Evolutionary conservation across 148 eudicot genomes (phyloP).

Genomic region (Talinum fruticosum): DNA sequence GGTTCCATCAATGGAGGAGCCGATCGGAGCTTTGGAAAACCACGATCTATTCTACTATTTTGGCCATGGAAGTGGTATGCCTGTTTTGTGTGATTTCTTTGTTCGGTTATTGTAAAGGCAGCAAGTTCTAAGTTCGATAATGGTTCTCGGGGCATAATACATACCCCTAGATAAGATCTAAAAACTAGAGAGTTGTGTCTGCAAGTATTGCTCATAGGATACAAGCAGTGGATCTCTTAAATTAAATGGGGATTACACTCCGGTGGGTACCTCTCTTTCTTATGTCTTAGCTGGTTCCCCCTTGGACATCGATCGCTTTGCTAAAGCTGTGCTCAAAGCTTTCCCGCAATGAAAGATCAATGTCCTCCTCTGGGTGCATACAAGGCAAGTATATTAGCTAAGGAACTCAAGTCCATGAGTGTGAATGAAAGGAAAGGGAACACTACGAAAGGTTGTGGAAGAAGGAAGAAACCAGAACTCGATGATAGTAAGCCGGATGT

Average conservation of each 20-base stretch:
- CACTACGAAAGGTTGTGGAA: constrained; percentile 39
- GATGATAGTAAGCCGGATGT: constrained; percentile 11
- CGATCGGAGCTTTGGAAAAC: constrained; percentile 54
- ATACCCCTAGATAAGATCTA: constrained; percentile 63
- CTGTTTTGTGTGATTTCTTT: no score
- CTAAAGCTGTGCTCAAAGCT: constrained; percentile 67
- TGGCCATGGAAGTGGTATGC: constrained; percentile 94
- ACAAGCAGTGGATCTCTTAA: constrained; percentile 74
- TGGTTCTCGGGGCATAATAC: constrained; percentile 80
- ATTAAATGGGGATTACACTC: constrained; percentile 58
- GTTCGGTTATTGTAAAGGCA: no score
- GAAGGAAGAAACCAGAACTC: constrained; percentile 24
- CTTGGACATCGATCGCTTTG: constrained; percentile 90
- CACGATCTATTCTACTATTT: constrained; percentile 84
- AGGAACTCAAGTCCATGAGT: constrained; percentile 45
- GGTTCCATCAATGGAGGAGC: constrained; percentile 65
- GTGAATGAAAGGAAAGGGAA: constrained; percentile 39
- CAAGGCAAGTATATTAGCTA: constrained; percentile 53
- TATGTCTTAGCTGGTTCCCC: constrained; percentile 90
- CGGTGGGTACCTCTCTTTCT: constrained; percentile 67
- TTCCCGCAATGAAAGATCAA: constrained; percentile 69
- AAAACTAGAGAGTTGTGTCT: constrained; percentile 70
- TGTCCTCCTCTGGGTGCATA: constrained; percentile 40
- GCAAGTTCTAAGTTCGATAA: no score
- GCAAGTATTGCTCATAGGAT: constrained; percentile 80